Conservation (phyloP, 352 stramenopile genomes). For the Phytopythium aichiense region DNA sequence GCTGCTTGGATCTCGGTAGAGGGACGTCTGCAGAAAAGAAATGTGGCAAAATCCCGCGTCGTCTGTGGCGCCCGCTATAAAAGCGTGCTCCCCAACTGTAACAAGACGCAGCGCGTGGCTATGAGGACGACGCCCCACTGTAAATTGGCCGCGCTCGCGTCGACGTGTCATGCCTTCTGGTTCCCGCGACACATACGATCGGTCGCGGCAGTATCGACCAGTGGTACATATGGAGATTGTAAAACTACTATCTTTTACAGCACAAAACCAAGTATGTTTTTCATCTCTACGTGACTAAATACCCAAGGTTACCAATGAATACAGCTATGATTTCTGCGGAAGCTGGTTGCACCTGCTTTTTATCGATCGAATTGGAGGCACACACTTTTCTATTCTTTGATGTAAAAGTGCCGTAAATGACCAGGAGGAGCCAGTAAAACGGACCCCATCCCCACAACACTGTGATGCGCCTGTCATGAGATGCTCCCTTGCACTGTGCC, state of each 20-base stretch:
- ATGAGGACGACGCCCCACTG: not conserved
- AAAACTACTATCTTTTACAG: too few relatives aligned
- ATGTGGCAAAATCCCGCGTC: not conserved
- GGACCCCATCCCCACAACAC: not conserved
- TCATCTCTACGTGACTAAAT: too few relatives aligned
- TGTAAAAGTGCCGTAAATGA: not conserved
- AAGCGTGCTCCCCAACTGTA: conserved; percentile 1
- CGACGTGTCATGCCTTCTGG: not conserved
- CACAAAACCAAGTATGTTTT: too few relatives aligned
- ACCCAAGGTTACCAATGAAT: too few relatives aligned
- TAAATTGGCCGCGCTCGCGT: not conserved
- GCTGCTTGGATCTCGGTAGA: conserved; percentile 1
- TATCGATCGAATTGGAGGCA: not conserved
- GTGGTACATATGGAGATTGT: too few relatives aligned
- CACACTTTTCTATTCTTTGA: not conserved
- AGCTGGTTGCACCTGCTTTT: not conserved
- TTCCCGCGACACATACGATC: not conserved
- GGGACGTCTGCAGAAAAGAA: not conserved
- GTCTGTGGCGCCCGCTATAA: not conserved
- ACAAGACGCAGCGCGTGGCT: not conserved
- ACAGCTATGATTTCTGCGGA: too few relatives aligned
- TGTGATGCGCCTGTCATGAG: not conserved
- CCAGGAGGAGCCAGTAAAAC: not conserved
- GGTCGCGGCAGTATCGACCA: too few relatives aligned
- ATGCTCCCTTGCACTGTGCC: not conserved